Evolutionary conservation across 2,329 filamentous ascomycete species (phyloP).

Genomic region (Colletotrichum tamarilloi): DNA sequence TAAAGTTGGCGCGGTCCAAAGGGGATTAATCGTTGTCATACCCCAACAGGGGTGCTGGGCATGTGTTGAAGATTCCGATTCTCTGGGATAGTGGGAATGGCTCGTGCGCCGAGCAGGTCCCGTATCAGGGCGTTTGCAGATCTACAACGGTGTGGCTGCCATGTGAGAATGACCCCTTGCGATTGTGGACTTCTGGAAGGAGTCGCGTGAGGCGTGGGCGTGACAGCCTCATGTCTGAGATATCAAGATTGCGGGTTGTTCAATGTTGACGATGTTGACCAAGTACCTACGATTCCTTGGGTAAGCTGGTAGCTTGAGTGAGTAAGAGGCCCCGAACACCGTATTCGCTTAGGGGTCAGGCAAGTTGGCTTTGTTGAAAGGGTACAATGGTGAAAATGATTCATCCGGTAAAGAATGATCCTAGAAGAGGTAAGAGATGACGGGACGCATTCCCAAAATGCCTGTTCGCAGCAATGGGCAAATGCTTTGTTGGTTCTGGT

Average conservation of each 20-base stretch:
- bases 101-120: neutral
- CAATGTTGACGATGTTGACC: neutral
- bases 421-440: neutral
- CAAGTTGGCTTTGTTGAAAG: neutral
- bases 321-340: neutral
- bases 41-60: constrained; percentile 9
- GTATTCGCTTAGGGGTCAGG: neutral
- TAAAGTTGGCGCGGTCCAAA: constrained; percentile 2
- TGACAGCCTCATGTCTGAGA: neutral
- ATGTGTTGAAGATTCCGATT: constrained; percentile 8
- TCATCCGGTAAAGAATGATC: neutral
- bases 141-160: constrained; percentile 5
- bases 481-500: neutral
- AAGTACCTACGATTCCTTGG: neutral
- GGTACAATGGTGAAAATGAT: neutral
- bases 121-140: neutral
- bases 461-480: neutral
- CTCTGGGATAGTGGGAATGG: constrained; percentile 4
- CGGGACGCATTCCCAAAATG: neutral
- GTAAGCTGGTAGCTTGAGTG: neutral
- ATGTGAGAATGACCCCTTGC: neutral
- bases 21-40: neutral
- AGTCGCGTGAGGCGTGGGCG: neutral
- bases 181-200: neutral
- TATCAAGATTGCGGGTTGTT: neutral